Base-by-base conservation (phyloP, 805 yeast species). In the Alloascoidea hylecoeti region DNA sequence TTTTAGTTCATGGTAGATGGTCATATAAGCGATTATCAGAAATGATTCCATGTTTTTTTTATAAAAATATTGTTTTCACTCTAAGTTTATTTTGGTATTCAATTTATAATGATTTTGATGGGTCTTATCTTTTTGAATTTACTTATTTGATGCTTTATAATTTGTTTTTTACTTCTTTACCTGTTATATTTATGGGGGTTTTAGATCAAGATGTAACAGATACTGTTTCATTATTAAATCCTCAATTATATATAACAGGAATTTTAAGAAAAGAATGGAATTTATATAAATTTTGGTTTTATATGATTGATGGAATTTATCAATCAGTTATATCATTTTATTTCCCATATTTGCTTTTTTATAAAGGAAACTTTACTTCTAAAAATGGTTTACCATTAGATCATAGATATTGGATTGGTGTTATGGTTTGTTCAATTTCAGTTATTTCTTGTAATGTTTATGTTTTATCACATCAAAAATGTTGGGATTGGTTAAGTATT, bases 1-100 rank as follows among this genome's bases (percentile, higher is more conserved):
- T 82, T 5, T 56, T 82, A 37, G 82, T 78, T 18, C 94, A 82
- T 56, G 94, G 94, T 18, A 66, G 92, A 57, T 82, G 94, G 94
- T 78, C 86, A 1, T 82, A 82, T 53, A 80, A 78, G 55, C 65
- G 94, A 55, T 63, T 82, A 35, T 70, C 84, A 27, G 94, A 82
- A 58, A 80, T 81, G 88, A 76, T 82, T 47, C 92, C 92, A 13
- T 64, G 74, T 47, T 82, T 82, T 59, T 82, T 82, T 50, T 82
- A 72, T 58, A 82, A 82, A 55, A 82, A 82, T 53, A 82, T 78
- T 39, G 72, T 77, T 44, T 82, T 78, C 63, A 72, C 84, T 0
- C 52, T 80, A 46, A 74, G 89, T 0, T 61, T 78, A 44, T 81
- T 80, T 54, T 82, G 92, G 89, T 82, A 71, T 52, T 88, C 89